A percentile compares a stretch with the other conserved stretches of the same genome.
Conservation (phyloP, 192 early-diverging fungal species). For the Coemansia sp. region DNA sequence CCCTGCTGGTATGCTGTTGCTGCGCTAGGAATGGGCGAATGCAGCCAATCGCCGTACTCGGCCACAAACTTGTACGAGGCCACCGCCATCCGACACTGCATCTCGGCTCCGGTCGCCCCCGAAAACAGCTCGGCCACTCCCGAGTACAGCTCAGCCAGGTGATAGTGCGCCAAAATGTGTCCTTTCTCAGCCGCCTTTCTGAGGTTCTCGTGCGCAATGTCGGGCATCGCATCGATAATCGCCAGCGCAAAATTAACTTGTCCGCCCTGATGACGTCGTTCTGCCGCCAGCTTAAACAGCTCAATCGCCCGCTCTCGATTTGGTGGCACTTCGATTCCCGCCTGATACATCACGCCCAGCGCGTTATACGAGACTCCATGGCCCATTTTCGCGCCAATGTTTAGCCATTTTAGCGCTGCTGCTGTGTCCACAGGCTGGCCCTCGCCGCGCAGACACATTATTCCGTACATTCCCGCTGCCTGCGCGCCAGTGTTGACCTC, state of each 20-base stretch:
- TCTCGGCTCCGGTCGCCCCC: slow-evolving; percentile 21
- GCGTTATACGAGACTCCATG: slow-evolving; percentile 70
- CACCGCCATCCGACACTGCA: slow-evolving; percentile 67
- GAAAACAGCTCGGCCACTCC: slow-evolving; percentile 58
- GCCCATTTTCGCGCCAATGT: slow-evolving; percentile 61
- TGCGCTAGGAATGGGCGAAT: slow-evolving; percentile 64
- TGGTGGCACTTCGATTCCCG: slow-evolving; percentile 60
- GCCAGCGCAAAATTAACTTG: slow-evolving; percentile 70
- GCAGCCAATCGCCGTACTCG: slow-evolving; percentile 84
- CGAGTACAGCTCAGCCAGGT: slow-evolving; percentile 71
- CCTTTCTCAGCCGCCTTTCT: slow-evolving; percentile 61
- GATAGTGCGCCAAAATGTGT: slow-evolving; percentile 78
- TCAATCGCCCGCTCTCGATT: slow-evolving; percentile 61
- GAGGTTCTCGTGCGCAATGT: slow-evolving; percentile 58
- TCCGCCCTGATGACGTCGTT: slow-evolving; percentile 70
- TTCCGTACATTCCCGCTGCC: slow-evolving; percentile 78
- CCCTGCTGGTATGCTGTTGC: slow-evolving; percentile 58
- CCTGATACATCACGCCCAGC: slow-evolving; percentile 79
- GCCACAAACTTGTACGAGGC: slow-evolving; percentile 76
- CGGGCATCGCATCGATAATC: slow-evolving; percentile 17
- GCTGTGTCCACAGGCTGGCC: slow-evolving; percentile 62
- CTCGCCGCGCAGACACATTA: slow-evolving; percentile 92
- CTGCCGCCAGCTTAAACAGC: slow-evolving; percentile 70
- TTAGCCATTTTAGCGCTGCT: slow-evolving; percentile 78
- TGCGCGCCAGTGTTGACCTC: slow-evolving; percentile 56